Base-by-base conservation (phyloP, 331 rosid genomes). In the Quercus lobata region DNA sequence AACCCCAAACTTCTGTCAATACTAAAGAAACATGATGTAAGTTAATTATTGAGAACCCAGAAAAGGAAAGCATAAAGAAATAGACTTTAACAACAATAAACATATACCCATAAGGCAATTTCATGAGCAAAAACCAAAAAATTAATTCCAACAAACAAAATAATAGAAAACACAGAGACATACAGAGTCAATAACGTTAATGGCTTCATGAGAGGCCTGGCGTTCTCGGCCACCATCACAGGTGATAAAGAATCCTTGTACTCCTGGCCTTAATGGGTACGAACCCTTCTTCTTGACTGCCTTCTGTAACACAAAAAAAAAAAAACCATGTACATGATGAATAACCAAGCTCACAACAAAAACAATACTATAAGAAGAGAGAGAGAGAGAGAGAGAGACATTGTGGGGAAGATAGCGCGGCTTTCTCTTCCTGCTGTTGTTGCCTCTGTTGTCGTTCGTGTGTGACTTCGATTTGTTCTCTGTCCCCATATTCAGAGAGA, bases 191-290 rank as follows among this genome's bases (percentile, higher is more conserved):
- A 93, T 87, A 75, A 95, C 92, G 74, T 91, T 89, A 79, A 95
- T 87, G 81, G 99, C 99, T 81, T 95, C 99, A 0, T 80, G 85
- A 22, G 93, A 89, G 73, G 99, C 99, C 83, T 95, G 99, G 87
- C 88, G 89, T 70, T 95, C 99, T 55, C 99, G 87, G 75, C 98
- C 97, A 1, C 99, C 99, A 24, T 95, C 99, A 53, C 99, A 93
- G 77, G 99, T 95, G 82, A 95, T 90, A 83, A 93, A 95, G 87
- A 95, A 91, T 0, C 99, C 99, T 83, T 93, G 90, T 7, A 95
- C 92, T 14, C 99, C 98, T 2, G 99, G 98, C 56, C 77, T 87
- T 71, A 93, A 84, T 18, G 99, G 99, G 71, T 91, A 84, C 27
- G 91, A 76, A 21, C 99, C 99, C 86, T 91, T 95, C 90, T 89